Evolutionary conservation across 1,284 basidiomycete species (phyloP).

Genomic region (Tilletia indica): DNA sequence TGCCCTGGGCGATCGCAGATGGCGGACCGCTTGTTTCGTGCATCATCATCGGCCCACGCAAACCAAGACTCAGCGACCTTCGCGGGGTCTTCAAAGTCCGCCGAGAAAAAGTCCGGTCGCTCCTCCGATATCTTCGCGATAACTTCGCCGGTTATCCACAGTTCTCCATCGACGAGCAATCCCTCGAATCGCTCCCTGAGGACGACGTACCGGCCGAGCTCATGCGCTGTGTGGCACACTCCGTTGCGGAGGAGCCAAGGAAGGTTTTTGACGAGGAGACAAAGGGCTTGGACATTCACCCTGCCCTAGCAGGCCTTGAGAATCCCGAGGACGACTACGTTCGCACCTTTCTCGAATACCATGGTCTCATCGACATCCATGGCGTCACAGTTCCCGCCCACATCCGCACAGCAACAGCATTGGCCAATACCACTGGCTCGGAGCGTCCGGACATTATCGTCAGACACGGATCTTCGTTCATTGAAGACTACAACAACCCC

Average conservation of each 20-base stretch:
- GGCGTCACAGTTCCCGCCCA: neutral
- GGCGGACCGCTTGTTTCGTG: neutral
- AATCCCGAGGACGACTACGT: neutral
- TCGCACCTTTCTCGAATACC: neutral
- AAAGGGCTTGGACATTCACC: too few species aligned
- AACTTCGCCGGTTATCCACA: neutral
- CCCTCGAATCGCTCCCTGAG: too few species aligned
- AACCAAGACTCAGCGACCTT: neutral
- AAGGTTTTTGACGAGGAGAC: too few species aligned
- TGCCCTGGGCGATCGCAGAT: neutral
- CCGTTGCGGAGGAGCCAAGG: neutral
- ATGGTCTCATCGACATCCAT: neutral
- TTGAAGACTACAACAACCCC: neutral
- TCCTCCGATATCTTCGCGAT: neutral
- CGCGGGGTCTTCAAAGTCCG: neutral
- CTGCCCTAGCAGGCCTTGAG: neutral
- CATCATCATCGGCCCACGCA: neutral
- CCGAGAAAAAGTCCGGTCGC: neutral
- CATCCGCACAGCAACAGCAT: neutral
- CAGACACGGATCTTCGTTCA: neutral
- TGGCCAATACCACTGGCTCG: neutral
- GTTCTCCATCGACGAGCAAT: neutral
- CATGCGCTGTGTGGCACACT: neutral
- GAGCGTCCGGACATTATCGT: neutral
- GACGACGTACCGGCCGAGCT: neutral